Base-by-base conservation (phyloP, 78 protist genomes). In the Monocercomonoides exilis region DNA sequence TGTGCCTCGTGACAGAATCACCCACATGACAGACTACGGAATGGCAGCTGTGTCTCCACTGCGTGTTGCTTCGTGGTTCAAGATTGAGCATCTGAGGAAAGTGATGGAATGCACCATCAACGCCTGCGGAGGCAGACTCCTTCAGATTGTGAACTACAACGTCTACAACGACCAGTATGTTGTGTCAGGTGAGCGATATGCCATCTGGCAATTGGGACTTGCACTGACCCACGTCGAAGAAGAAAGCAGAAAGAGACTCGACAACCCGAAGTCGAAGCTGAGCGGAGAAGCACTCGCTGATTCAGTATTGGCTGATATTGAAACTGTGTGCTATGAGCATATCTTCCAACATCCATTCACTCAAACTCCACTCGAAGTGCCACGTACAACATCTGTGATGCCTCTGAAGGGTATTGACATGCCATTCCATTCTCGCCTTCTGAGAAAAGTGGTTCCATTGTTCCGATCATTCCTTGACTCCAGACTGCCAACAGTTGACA, bases 351-450 rank as follows among this genome's bases (percentile, higher is more conserved):
- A 21, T 32, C 82, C 82, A 6, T 6, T 4, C 21, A 29, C 6
- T 32, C 6, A 4, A 29, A 79, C 82, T 21, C 82, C 82, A 5
- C 2, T 87, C 6, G 42, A 41, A 80, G 87, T 89, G 44, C 1
- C 46, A 35, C 87, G 93, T 0, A 92, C 91, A 41, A 35, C 4
- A 5, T 91, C 92, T 35, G 89, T 91, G 41, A 85, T 93, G 43
- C 95, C 91, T 64, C 92, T 93, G 1, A 87, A 87, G 34, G 93
- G 93, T 45, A 93, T 93, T 77, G 95, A 93, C 87, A 93, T 93
- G 43, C 95, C 95, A 6, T 93, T 93, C 93, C 95, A 93, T 89
- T 87, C 91, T 5, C 6, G 77, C n/a, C 80, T 89, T 63, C 79
- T 93, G 46, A 80, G 63, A 32, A 0, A 41, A 21, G 93, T 91